These are phyloP conservation scores for Aciculosporium take DNA, from an alignment of 2,329 filamentous ascomycete species.

Conservation along the genomic window DNA sequence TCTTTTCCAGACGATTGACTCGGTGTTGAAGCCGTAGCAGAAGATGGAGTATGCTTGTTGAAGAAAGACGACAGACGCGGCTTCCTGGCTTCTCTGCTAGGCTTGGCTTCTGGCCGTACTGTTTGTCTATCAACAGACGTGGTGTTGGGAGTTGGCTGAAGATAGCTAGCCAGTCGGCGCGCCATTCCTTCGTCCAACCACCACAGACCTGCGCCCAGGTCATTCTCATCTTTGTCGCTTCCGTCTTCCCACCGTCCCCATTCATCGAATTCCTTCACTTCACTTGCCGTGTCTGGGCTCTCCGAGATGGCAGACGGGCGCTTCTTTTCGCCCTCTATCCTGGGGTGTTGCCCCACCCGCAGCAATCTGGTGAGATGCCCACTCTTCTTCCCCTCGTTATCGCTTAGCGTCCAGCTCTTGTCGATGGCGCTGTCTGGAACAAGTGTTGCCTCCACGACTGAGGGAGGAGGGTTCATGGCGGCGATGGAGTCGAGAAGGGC, in stretches of 20 bases:
- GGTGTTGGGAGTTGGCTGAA: conserved; percentile 22
- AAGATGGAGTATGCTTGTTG: conserved; percentile 11
- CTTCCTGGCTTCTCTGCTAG: conserved; percentile 16
- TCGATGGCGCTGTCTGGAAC: conserved; percentile 29
- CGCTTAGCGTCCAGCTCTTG: conserved; percentile 21
- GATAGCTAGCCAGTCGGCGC: conserved; percentile 26
- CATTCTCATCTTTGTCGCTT: neutral
- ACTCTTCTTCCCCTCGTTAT: conserved; percentile 14
- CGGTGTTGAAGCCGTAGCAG: neutral
- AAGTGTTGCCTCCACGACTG: conserved; percentile 28
- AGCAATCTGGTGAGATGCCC: conserved; percentile 20
- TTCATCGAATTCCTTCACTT: neutral
- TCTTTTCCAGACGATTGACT: neutral
- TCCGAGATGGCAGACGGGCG: neutral
- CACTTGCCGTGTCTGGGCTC: neutral
- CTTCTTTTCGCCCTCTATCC: neutral
- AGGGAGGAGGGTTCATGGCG: conserved; percentile 16
- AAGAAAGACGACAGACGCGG: conserved; percentile 18
- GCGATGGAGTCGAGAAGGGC: conserved; percentile 26
- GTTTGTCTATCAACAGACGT: conserved; percentile 13
- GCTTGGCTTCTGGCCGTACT: conserved; percentile 17
- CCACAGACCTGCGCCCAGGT: conserved; percentile 9
- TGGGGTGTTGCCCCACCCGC: conserved; percentile 13
- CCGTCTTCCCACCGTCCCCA: conserved; percentile 14
- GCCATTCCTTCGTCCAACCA: conserved; percentile 39